Evolutionary conservation across 2,329 filamentous ascomycete genomes (phyloP), one percentile per base, ranked within the genome.

Genomic region (Pseudopithomyces chartarum): DNA sequence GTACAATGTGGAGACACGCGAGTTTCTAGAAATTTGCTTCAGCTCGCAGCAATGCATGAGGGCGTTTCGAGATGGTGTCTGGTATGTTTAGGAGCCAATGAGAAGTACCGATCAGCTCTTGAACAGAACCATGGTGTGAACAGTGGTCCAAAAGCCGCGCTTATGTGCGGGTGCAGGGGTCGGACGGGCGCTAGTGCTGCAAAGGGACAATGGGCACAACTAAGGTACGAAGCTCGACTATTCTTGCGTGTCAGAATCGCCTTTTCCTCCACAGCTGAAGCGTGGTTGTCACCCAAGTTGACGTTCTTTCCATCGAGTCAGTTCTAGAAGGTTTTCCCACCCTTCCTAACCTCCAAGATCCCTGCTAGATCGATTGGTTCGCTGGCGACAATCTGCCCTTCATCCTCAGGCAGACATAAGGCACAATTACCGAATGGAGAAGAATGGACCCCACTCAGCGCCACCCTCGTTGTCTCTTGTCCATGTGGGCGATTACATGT

Each of bases 101-200:
- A 26, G 22, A 22, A 48, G 49, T 11, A 22, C 13, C 36, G 17
- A 19, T 12, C 29, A 34, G 19, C 43, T 12, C 17, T 46, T 39
- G 36, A 56, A 38, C 15, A 39, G 44, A 38, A 38, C 38, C 45
- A 45, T 46, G 52, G 54, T 26, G 22, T 42, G 42, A 46, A 59
- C 50, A 34, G 43, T 38, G 33, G 34, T 44, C 17, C 4, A 38
- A 4, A 29, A 47, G 52, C 51, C 57, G 56, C 52, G 61, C 61
- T 63, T 59, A 65, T 58, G 38, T 58, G 52, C 60, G 60, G 36
- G 43, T 38, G 47, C 56, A 60, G 42, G 56, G 56, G 39, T 57
- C 40, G 38, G 48, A 43, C 56, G 42, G 46, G 47, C 56, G 51
- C 61, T 66, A 64, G 45, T 23, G 46, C 57, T 55, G 40, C 52